Conservation (phyloP, 2,329 filamentous ascomycete genomes). For the Zasmidium citrigriseum region DNA sequence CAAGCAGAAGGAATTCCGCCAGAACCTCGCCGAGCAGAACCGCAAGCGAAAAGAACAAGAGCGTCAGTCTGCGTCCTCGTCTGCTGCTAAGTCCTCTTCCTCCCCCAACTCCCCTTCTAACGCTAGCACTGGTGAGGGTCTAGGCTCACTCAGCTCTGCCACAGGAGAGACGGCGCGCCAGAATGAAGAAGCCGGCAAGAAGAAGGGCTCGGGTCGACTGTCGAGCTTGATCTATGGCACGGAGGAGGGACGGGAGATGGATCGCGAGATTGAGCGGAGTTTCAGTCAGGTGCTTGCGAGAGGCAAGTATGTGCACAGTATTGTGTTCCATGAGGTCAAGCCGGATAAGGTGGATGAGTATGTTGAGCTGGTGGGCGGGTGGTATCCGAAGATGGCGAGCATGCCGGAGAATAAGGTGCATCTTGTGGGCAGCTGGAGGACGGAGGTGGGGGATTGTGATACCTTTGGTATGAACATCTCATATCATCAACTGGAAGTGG, state of each 20-base stretch:
- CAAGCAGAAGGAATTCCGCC: constrained; percentile 84
- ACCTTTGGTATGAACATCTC: constrained; percentile 93
- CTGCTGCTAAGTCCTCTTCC: constrained; percentile 42
- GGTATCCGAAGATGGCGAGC: constrained; percentile 88
- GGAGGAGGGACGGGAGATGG: constrained; percentile 89
- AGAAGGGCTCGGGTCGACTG: constrained; percentile 62
- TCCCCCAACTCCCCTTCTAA: constrained; percentile 33
- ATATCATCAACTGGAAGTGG: too few species aligned
- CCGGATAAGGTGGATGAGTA: constrained; percentile 96
- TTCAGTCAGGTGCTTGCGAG: constrained; percentile 93
- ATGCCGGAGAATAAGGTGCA: constrained; percentile 90
- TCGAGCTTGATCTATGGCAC: constrained; percentile 95
- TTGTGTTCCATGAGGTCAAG: constrained; percentile 94
- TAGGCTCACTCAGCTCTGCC: constrained; percentile 62
- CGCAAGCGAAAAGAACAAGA: constrained; percentile 78
- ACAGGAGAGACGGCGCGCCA: constrained; percentile 58
- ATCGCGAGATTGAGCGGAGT: constrained; percentile 92
- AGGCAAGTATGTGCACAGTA: constrained; percentile 97
- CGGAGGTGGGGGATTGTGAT: constrained; percentile 94
- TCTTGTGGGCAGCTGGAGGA: constrained; percentile 96
- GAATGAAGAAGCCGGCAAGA: constrained; percentile 62
- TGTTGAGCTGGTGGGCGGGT: constrained; percentile 80
- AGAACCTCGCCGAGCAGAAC: constrained; percentile 73
- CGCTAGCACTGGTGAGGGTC: constrained; percentile 45
- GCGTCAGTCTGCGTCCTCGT: constrained; percentile 65